Conservation (phyloP, 1,139 yeast genomes). For the Pichia sp. region DNA sequence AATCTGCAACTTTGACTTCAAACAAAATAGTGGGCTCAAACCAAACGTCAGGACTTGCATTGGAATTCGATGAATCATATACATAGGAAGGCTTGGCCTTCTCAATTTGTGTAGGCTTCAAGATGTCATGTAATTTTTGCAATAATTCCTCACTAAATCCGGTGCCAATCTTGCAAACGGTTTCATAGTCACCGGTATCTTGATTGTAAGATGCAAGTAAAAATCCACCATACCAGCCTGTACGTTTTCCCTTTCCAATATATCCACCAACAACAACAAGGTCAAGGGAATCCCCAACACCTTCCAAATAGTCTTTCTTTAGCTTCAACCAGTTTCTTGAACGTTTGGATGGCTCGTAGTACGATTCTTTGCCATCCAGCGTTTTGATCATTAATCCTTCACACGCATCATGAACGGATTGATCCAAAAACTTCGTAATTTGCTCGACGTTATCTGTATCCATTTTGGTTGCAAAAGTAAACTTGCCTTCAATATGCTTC, state of each 20-base stretch:
- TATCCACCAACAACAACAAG: conserved; percentile 93
- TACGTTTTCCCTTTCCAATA: conserved; percentile 89
- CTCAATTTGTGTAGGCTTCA: conserved; percentile 64
- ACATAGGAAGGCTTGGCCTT: conserved; percentile 68
- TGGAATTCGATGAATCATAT: conserved; percentile 58
- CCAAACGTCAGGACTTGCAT: conserved; percentile 90
- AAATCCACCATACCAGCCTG: conserved; percentile 93
- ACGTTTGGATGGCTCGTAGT: conserved; percentile 90
- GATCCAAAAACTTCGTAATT: conserved; percentile 80
- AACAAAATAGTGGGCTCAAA: conserved; percentile 83
- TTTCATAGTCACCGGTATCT: conserved; percentile 88
- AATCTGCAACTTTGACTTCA: conserved; percentile 92
- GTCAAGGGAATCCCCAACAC: conserved; percentile 94
- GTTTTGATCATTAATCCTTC: conserved; percentile 97
- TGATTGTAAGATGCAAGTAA: conserved; percentile 83
- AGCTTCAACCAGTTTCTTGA: conserved; percentile 93
- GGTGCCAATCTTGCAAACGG: conserved; percentile 95
- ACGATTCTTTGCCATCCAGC: conserved; percentile 73
- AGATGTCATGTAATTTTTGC: conserved; percentile 49
- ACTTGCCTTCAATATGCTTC: conserved; percentile 65
- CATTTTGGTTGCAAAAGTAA: conserved; percentile 72
- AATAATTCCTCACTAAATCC: conserved; percentile 90
- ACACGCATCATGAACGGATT: conserved; percentile 83
- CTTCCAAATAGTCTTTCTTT: conserved; percentile 89
- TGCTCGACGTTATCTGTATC: conserved; percentile 73